Conservation (phyloP, 2,329 filamentous ascomycete species). For the Colletotrichum tabaci region DNA sequence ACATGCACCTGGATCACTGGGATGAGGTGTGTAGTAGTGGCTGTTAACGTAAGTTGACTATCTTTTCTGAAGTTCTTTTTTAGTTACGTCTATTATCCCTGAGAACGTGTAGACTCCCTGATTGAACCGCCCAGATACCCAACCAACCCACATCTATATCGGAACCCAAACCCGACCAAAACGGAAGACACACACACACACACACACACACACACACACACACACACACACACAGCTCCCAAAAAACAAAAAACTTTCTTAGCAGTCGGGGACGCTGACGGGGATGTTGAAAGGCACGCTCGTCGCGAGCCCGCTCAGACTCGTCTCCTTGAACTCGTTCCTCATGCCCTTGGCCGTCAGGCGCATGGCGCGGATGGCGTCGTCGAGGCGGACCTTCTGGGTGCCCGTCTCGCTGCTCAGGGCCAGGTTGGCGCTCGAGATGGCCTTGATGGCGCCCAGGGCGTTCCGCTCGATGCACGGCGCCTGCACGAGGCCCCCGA, state of each 20-base stretch:
- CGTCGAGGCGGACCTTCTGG: slow-evolving; percentile 65
- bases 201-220: too few species aligned
- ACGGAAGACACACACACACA: background rate
- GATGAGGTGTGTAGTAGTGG: too few species aligned
- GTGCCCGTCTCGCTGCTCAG: slow-evolving; percentile 60
- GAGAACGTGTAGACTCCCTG: too few species aligned
- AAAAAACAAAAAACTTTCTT: slow-evolving; percentile 23
- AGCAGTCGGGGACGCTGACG: slow-evolving; percentile 67
- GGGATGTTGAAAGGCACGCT: slow-evolving; percentile 66
- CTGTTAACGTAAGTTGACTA: too few species aligned
- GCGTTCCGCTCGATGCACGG: slow-evolving; percentile 68
- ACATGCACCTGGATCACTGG: too few species aligned
- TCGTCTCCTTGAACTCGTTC: slow-evolving; percentile 69
- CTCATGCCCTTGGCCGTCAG: slow-evolving; percentile 66
- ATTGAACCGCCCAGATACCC: too few species aligned
- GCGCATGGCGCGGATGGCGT: slow-evolving; percentile 66
- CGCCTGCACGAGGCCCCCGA: slow-evolving; percentile 65
- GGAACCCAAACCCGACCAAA: background rate
- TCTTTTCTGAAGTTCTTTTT: too few species aligned
- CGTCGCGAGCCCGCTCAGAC: slow-evolving; percentile 64
- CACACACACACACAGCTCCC: background rate
- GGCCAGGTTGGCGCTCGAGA: slow-evolving; percentile 65
- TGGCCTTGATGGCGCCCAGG: slow-evolving; percentile 65
- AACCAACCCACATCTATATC: too few species aligned
- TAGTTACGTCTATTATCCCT: too few species aligned